These are phyloP conservation scores for Stropharia rugosoannulata DNA, from an alignment of 768 basidiomycete genomes.

Conservation along the genomic window DNA sequence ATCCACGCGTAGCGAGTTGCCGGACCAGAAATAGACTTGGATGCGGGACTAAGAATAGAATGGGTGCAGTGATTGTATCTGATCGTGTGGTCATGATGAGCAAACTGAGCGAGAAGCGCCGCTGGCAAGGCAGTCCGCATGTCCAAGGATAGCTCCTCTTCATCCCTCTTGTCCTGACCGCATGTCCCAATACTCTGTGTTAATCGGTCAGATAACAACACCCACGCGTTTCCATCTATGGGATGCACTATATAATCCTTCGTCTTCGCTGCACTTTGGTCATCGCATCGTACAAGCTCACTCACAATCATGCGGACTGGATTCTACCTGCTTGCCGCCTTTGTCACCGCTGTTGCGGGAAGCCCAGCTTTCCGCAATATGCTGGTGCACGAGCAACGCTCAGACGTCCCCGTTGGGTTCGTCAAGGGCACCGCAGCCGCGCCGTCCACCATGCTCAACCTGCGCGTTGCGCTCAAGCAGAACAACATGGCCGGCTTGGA, in stretches of 20 bases:
- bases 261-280: background rate
- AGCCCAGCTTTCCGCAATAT: slow-evolving; percentile 14
- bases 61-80: background rate
- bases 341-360: slow-evolving; percentile 6
- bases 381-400: slow-evolving; percentile 22
- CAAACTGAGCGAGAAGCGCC: background rate
- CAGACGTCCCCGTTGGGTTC: slow-evolving; percentile 24
- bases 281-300: background rate
- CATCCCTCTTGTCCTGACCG: background rate
- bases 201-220: background rate
- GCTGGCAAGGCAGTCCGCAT: background rate
- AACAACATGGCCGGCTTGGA: slow-evolving; percentile 40
- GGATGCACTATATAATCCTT: background rate
- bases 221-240: background rate
- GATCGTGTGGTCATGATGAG: slow-evolving; percentile 1
- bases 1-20: background rate
- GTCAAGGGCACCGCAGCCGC: slow-evolving; percentile 14
- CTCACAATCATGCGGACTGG: slow-evolving; percentile 8
- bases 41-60: background rate
- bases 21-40: background rate
- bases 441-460: slow-evolving; percentile 27
- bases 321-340: slow-evolving; percentile 10
- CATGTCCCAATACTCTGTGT: background rate
- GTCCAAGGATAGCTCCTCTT: background rate
- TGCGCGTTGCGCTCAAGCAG: slow-evolving; percentile 50